These are phyloP conservation scores for Corymbia maculata DNA, from an alignment of 345 rosid species.

Conservation along the genomic window DNA sequence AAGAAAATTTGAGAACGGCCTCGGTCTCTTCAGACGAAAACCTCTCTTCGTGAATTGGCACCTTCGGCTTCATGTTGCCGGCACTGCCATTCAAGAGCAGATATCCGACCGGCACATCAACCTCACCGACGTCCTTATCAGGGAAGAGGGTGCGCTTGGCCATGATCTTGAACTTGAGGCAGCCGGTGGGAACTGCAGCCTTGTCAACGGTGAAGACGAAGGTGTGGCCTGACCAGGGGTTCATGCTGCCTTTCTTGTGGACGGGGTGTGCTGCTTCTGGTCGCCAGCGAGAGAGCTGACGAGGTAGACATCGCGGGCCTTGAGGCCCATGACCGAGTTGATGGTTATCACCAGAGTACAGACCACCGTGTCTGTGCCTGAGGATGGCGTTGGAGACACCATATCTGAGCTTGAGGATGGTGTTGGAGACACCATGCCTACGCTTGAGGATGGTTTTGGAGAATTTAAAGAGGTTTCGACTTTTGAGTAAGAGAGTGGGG, in stretches of 20 bases:
- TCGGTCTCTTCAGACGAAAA: constrained; percentile 14
- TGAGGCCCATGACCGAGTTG: constrained; percentile 37
- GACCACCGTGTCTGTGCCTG: constrained; percentile 26
- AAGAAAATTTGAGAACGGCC: constrained; percentile 24
- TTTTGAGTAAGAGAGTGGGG: too few species aligned
- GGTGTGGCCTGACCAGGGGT: constrained; percentile 43
- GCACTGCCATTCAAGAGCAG: constrained; percentile 7
- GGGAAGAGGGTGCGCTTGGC: constrained; percentile 33
- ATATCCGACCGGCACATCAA: constrained; percentile 45
- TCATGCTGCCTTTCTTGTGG: constrained; percentile 8
- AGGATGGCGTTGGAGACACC: too few species aligned
- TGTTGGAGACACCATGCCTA: too few species aligned
- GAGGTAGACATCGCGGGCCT: constrained; percentile 43
- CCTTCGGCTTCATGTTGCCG: constrained; percentile 11
- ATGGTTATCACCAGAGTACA: constrained; percentile 37
- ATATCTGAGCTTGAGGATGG: too few species aligned
- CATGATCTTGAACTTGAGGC: constrained; percentile 25
- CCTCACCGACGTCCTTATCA: constrained; percentile 41
- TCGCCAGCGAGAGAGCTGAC: constrained; percentile 30
- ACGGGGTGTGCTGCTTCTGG: constrained; percentile 18
- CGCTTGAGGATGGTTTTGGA: too few species aligned
- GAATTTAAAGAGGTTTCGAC: too few species aligned
- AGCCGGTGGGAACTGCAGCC: constrained; percentile 15
- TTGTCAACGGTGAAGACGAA: constrained; percentile 21
- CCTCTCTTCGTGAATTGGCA: background rate